Conservation (phyloP, 106 monocot genomes). For the Allium sativum region DNA sequence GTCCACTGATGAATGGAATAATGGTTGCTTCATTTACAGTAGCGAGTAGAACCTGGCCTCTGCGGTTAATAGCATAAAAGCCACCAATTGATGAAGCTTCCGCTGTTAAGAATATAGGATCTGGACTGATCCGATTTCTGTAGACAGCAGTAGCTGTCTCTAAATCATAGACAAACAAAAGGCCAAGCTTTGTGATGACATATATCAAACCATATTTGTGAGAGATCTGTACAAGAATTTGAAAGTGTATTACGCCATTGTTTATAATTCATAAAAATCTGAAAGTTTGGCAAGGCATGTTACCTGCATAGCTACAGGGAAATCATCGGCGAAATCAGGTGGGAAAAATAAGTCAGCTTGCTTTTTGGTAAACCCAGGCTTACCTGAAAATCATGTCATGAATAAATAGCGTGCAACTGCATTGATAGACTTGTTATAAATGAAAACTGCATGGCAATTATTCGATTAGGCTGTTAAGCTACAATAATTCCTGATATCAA, state of each 20-base stretch:
- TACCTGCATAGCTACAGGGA: conserved; percentile 99
- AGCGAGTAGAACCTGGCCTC: conserved; percentile 90
- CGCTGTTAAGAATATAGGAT: conserved; percentile 91
- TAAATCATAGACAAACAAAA: conserved; percentile 95
- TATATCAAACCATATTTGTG: conserved; percentile 85
- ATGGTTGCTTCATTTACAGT: conserved; percentile 97
- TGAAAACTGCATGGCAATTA: neutral
- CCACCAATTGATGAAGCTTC: conserved; percentile 83
- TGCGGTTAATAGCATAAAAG: conserved; percentile 91
- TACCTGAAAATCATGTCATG: conserved; percentile 32
- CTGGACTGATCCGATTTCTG: conserved; percentile 94
- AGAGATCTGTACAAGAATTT: conserved; percentile 67
- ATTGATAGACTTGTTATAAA: neutral
- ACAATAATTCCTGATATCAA: neutral
- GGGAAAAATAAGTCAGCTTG: conserved; percentile 99
- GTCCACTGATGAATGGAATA: conserved; percentile 90
- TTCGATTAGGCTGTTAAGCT: too few relatives aligned
- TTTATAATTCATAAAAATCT: too few relatives aligned
- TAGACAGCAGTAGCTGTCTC: conserved; percentile 95
- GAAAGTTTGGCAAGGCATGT: neutral
- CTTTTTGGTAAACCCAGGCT: conserved; percentile 90
- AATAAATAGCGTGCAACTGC: neutral
- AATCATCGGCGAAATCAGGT: conserved; percentile 96
- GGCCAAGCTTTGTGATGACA: conserved; percentile 96
- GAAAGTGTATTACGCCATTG: too few relatives aligned